phyloP scores from a whole-genome alignment of 345 rosid genomes.

The Dovyalis caffra region DNA sequence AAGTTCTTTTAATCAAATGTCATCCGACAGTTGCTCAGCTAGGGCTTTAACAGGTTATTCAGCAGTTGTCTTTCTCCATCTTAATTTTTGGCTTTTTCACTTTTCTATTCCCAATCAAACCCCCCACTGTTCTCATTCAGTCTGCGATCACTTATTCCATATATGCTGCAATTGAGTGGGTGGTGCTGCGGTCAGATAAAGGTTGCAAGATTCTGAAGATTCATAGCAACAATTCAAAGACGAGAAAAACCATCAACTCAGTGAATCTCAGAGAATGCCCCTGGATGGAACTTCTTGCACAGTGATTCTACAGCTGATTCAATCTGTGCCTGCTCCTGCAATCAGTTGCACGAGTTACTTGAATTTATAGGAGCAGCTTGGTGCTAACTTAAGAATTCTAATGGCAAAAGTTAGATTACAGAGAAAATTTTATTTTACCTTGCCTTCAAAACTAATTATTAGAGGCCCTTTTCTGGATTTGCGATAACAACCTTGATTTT shows the following conservation, averaged over 20 bases:
- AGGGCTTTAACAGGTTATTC: background rate
- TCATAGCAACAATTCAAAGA: background rate
- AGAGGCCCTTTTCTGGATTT: conserved; percentile 73
- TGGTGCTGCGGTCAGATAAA: background rate
- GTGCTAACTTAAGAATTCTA: background rate
- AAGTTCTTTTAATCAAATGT: conserved; percentile 10
- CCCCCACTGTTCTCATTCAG: background rate
- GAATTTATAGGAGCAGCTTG: background rate
- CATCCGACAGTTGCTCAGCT: background rate
- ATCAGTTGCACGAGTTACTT: background rate
- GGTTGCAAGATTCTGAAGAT: conserved; percentile 16
- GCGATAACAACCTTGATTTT: conserved; percentile 61
- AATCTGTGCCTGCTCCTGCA: conserved; percentile 59
- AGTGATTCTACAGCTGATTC: conserved; percentile 53
- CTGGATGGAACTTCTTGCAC: conserved; percentile 48
- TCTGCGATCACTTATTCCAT: background rate
- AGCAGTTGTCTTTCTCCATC: background rate
- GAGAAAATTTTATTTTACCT: conserved; percentile 46
- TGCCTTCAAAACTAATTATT: conserved; percentile 60
- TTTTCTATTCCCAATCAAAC: no score
- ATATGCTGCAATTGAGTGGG: background rate
- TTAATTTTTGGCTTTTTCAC: background rate
- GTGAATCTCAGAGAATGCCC: conserved; percentile 42
- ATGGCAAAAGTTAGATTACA: background rate
- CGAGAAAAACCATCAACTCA: conserved; percentile 13